These are phyloP conservation scores for Clarireedia hainanense DNA, from an alignment of 2,329 filamentous ascomycete species.

Conservation along the genomic window DNA sequence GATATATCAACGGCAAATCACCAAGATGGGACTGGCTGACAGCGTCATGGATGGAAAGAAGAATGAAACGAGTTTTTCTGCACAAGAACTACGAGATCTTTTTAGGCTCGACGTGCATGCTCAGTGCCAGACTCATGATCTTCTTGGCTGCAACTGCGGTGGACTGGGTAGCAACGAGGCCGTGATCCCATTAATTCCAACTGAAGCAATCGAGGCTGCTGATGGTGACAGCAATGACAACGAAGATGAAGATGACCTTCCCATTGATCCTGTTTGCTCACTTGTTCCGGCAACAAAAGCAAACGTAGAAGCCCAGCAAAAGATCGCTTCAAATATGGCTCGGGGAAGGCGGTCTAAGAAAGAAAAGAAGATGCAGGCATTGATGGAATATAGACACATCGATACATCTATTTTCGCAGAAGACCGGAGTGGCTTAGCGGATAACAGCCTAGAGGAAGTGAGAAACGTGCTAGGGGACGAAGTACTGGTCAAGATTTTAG, in stretches of 20 bases:
- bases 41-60: constrained; percentile 63
- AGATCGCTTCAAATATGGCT: constrained; percentile 30
- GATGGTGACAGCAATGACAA: constrained; percentile 12
- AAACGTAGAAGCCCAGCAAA: constrained; percentile 39
- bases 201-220: constrained; percentile 11
- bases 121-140: constrained; percentile 59
- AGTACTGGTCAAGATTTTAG: constrained; percentile 40
- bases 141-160: constrained; percentile 55
- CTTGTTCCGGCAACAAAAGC: constrained; percentile 36
- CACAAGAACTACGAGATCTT: constrained; percentile 57
- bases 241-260: constrained; percentile 28
- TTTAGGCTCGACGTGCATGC: constrained; percentile 56
- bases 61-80: constrained; percentile 52
- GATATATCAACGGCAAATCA: constrained; percentile 66
- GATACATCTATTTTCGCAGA: constrained; percentile 33
- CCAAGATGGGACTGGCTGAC: constrained; percentile 62
- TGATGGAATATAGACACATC: constrained; percentile 49
- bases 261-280: constrained; percentile 13
- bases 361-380: constrained; percentile 36
- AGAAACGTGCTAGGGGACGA: constrained; percentile 39
- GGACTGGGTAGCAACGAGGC: constrained; percentile 38
- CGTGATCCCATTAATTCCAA: constrained; percentile 12
- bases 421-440: constrained; percentile 27
- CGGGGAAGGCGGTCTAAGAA: constrained; percentile 26
- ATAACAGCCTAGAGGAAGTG: constrained; percentile 29